These are phyloP conservation scores for Rasamsonia emersonii DNA, from an alignment of 2,329 filamentous ascomycete genomes.

Conservation along the genomic window DNA sequence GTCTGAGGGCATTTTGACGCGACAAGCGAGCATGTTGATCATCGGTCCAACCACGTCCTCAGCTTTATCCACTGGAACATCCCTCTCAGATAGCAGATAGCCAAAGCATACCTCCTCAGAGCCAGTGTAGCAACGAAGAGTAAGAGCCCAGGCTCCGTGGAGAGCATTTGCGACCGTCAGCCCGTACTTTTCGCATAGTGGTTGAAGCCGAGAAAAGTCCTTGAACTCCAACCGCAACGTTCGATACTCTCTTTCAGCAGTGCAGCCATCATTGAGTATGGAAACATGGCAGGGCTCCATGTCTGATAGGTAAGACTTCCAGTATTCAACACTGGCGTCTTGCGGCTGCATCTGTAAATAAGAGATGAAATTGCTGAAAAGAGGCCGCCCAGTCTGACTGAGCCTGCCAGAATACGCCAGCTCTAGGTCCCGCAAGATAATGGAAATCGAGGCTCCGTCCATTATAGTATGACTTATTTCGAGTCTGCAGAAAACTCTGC, in stretches of 20 bases:
- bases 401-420: conserved; percentile 38
- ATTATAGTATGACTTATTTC: conserved; percentile 46
- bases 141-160: conserved; percentile 64
- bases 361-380: conserved; percentile 27
- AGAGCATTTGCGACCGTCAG: conserved; percentile 47
- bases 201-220: conserved; percentile 23
- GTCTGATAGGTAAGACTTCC: conserved; percentile 27
- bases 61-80: conserved; percentile 30
- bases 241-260: conserved; percentile 16
- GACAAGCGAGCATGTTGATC: conserved; percentile 39
- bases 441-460: conserved; percentile 44
- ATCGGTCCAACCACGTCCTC: conserved; percentile 39
- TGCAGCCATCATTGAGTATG: conserved; percentile 21
- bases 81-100: conserved; percentile 35
- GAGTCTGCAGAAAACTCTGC: conserved; percentile 36
- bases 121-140: conserved; percentile 52
- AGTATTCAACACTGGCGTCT: conserved; percentile 25
- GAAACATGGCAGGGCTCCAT: conserved; percentile 30
- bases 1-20: conserved; percentile 28
- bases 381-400: conserved; percentile 23
- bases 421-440: conserved; percentile 39
- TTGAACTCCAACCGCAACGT: conserved; percentile 23
- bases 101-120: conserved; percentile 59
- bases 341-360: conserved; percentile 20
- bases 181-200: conserved; percentile 33